Percentiles rank a stretch among this genome's conserved stretches.
Evolutionary conservation across 2,329 filamentous ascomycete genomes (phyloP).

Genomic region (Fusarium sp.): DNA sequence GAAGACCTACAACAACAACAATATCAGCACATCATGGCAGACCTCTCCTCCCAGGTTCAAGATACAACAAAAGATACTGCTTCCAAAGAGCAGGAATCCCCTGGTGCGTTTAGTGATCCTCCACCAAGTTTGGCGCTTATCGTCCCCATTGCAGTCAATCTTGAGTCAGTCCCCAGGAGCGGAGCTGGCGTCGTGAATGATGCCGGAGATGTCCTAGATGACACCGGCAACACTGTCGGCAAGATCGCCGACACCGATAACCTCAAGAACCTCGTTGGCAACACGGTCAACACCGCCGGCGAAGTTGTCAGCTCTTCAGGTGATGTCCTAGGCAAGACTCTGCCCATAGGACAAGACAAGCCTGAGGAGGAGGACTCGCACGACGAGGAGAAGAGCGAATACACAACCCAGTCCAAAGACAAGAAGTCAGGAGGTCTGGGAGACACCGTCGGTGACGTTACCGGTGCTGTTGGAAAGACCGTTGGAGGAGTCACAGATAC

Average conservation of each 20-base stretch:
- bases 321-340: conserved; percentile 56
- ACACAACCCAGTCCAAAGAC: conserved; percentile 52
- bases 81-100: conserved; percentile 43
- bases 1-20: no score
- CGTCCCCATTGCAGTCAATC: conserved; percentile 45
- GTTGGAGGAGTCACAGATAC: conserved; percentile 11
- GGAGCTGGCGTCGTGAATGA: conserved; percentile 57
- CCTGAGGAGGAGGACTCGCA: conserved; percentile 40
- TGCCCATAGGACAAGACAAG: conserved; percentile 45
- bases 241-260: conserved; percentile 55
- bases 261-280: conserved; percentile 55
- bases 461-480: conserved; percentile 17
- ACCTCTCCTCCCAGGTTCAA: conserved; percentile 47
- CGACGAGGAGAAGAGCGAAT: conserved; percentile 51
- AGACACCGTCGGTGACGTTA: conserved; percentile 16
- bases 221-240: conserved; percentile 56
- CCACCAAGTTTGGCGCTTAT: conserved; percentile 41
- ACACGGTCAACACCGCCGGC: conserved; percentile 51
- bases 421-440: conserved; percentile 47
- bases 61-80: conserved; percentile 45
- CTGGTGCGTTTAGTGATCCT: conserved; percentile 46
- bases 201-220: conserved; percentile 58
- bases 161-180: conserved; percentile 50
- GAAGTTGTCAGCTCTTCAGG: conserved; percentile 52
- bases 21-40: conserved; percentile 24